Evolutionary conservation across 768 basidiomycete species (phyloP).

Genomic region (Suillus spraguei): DNA sequence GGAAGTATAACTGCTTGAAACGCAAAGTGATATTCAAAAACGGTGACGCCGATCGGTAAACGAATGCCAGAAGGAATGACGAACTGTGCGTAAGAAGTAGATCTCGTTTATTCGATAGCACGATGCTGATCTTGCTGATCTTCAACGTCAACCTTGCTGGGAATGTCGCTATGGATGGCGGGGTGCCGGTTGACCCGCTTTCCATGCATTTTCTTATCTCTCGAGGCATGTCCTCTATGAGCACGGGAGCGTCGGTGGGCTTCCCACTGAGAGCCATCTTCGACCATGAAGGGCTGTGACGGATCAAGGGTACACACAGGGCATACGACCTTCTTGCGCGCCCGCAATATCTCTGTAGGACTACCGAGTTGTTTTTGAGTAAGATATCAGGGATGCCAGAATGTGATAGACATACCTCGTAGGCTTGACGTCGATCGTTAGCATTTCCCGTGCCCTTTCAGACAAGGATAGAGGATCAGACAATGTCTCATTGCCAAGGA

Average conservation of each 20-base stretch:
- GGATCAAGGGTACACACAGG: conserved; percentile 60
- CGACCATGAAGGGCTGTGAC: conserved; percentile 64
- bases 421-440: conserved; percentile 45
- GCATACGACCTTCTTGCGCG: conserved; percentile 62
- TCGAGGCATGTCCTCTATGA: conserved; percentile 52
- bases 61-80: background rate
- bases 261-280: conserved; percentile 54
- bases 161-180: background rate
- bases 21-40: background rate
- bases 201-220: conserved; percentile 16
- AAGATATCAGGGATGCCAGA: conserved; percentile 8
- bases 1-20: background rate
- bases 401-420: conserved; percentile 41
- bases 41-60: background rate
- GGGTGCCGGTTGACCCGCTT: background rate
- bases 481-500: conserved; percentile 49
- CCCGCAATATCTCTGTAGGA: conserved; percentile 55
- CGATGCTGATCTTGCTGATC: background rate
- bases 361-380: conserved; percentile 40
- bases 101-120: background rate
- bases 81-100: background rate
- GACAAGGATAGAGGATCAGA: conserved; percentile 64
- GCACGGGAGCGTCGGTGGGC: conserved; percentile 55
- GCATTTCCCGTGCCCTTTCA: conserved; percentile 51
- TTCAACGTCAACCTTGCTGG: background rate